Evolutionary conservation across 2,329 filamentous ascomycete species (phyloP), one percentile per base, ranked within the genome.

Genomic region (Simplicillium aogashimaense): DNA sequence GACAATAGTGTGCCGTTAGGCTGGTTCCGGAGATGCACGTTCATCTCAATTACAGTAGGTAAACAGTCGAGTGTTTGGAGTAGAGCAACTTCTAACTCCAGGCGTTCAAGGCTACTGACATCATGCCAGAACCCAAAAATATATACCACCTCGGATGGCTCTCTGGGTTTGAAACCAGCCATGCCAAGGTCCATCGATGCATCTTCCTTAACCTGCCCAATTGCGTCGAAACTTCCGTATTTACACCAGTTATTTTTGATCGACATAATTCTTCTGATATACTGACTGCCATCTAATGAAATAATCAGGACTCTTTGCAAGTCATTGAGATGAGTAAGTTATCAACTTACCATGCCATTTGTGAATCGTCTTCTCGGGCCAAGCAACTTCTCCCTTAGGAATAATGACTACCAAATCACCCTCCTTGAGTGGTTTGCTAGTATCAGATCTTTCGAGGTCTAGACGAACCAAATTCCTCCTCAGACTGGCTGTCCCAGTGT

Each of bases 1-100:
- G 58, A 63, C 3, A 59, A 54, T 17, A 83, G 56, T 2, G 49
- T 50, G 3, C 51, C 55, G 3, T 64, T 59, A 3, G 61, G 61
- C 3, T 58, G 59, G 20, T 36, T 50, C n/a, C 59, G 46, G 7
- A 81, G 53, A 47, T 69, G 72, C 0, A 54, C 36, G 48, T 62
- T 65, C 69, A 88, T 78, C 0, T 75, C 63, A 11, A 63, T 51
- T 3, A 89, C 71, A 1, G 70, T 60, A 0, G 85, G 84, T 3
- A 87, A 62, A 1, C 72, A 67, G 11, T 76, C 65, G 0, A 86
- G 59, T 15, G 74, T 47, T 8, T 78, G 53, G 4, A 60, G 54
- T 39, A 76, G 49, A 4, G 50, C 44, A 2, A 37, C 7, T n/a
- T 40, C 36, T 18, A 46, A 49, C 0, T 50, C 34, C 6, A 15